Evolutionary conservation across 495 filamentous ascomycete species (phyloP), one percentile per base, ranked within the genome.

Genomic region (Jackrogersella multiformis): DNA sequence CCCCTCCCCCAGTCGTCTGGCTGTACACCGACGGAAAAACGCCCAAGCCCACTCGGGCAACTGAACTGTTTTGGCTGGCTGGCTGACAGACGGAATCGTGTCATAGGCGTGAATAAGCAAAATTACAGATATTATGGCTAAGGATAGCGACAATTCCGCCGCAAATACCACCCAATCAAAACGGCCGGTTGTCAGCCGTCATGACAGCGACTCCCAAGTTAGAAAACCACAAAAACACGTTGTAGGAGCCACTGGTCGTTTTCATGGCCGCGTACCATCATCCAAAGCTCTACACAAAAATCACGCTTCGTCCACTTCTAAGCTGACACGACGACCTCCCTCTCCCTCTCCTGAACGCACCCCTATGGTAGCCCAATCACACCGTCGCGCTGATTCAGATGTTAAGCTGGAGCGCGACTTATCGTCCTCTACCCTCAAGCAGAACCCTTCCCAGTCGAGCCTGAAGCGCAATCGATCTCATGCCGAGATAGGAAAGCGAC

Each of bases 381-480:
- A 82, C 52, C 80, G 81, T 55, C 81, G 80, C 61, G 65, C 77
- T 23, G 74, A 73, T 28, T 80, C 81, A 26, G 80, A 84, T 35
- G 66, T 74, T 41, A 79, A 76, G 67, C 73, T 81, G 39, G 42
- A 72, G 34, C 65, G 69, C 51, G 76, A 78, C 30, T 20, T 57
- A 23, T 76, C 77, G 5, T 38, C 75, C 18, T 70, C 80, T 41
- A 76, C 72, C 54, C 72, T 82, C 21, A 80, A 77, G 64, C 81
- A 84, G 68, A 83, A 84, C 69, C 41, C 72, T 41, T 81, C 80
- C 13, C 75, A 81, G 6, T 73, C 76, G 24, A 80, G 72, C 51
- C 69, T 84, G 30, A 81, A 81, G 75, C 81, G 78, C 67, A 84
- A 82, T 58, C 78, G 77, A 18, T 85, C 83, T 4, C 80, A 82